These are phyloP conservation scores for Metschnikowia kofuensis DNA, from an alignment of 805 yeast genomes.

Conservation along the genomic window DNA sequence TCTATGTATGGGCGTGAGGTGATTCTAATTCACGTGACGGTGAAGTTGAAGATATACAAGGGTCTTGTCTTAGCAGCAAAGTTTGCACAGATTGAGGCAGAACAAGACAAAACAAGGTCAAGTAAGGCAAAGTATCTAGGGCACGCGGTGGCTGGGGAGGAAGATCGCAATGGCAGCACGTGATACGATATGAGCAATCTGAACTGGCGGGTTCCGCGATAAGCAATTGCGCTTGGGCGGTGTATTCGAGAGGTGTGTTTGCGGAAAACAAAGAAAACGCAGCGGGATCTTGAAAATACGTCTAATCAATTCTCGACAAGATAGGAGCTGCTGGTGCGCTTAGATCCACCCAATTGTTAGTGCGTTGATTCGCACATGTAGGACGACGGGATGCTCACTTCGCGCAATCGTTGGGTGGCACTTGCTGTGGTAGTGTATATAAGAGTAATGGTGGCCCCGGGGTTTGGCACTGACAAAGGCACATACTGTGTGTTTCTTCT, in stretches of 20 bases:
- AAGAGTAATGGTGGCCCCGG: neutral
- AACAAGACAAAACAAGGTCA: too few species aligned
- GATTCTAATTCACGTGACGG: neutral
- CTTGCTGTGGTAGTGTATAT: neutral
- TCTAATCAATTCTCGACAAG: neutral
- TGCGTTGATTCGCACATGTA: constrained; percentile 7
- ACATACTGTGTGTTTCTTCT: too few species aligned
- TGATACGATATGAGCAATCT: neutral
- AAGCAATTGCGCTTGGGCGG: neutral
- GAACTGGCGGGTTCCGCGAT: neutral
- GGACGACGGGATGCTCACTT: neutral
- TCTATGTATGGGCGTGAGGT: neutral
- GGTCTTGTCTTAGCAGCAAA: neutral
- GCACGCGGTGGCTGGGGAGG: neutral
- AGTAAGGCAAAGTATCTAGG: neutral
- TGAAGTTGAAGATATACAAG: too few species aligned
- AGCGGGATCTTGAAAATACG: neutral
- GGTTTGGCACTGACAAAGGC: too few species aligned
- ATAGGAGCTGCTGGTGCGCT: neutral
- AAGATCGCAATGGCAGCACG: neutral
- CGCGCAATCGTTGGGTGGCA: constrained; percentile 1
- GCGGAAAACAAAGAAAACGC: neutral
- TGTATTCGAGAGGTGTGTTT: neutral
- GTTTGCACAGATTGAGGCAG: neutral
- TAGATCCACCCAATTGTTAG: neutral